A percentile compares a stretch with the other conserved stretches of the same genome.
These are phyloP conservation scores for Pythium graminicola DNA, from an alignment of 352 stramenopile species.

Conservation along the genomic window DNA sequence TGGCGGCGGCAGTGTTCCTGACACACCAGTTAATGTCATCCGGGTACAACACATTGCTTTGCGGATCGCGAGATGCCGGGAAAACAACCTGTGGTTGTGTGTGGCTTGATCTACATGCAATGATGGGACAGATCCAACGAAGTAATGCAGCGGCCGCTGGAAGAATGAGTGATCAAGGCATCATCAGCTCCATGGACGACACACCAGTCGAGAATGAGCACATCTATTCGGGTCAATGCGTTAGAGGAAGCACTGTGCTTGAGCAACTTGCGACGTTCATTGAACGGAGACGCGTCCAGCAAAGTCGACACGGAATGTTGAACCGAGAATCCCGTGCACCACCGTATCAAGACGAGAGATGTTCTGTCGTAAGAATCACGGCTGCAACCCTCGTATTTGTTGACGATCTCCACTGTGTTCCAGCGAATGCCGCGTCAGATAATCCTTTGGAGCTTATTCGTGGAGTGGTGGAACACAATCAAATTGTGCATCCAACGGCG, in stretches of 20 bases:
- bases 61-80: slow-evolving; percentile 34
- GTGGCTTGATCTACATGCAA: slow-evolving; percentile 17
- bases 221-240: slow-evolving; percentile 15
- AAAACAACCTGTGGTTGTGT: slow-evolving; percentile 38
- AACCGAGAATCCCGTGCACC: too few species aligned
- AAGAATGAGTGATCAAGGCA: background rate
- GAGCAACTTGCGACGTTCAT: slow-evolving; percentile 21
- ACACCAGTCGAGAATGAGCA: slow-evolving; percentile 9
- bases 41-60: slow-evolving; percentile 32
- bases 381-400: slow-evolving; percentile 38
- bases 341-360: background rate
- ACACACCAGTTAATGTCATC: slow-evolving; percentile 40
- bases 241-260: slow-evolving; percentile 9
- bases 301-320: background rate
- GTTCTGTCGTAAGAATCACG: too few species aligned
- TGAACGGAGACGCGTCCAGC: slow-evolving; percentile 14
- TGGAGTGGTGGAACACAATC: slow-evolving; percentile 34
- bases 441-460: slow-evolving; percentile 43
- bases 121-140: background rate
- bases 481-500: slow-evolving; percentile 31
- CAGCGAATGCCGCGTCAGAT: slow-evolving; percentile 19
- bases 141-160: background rate
- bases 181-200: background rate
- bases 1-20: slow-evolving; percentile 34
- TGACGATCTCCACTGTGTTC: slow-evolving; percentile 52